These are phyloP conservation scores for Alnus glutinosa DNA, from an alignment of 306 rosid species.

Conservation along the genomic window DNA sequence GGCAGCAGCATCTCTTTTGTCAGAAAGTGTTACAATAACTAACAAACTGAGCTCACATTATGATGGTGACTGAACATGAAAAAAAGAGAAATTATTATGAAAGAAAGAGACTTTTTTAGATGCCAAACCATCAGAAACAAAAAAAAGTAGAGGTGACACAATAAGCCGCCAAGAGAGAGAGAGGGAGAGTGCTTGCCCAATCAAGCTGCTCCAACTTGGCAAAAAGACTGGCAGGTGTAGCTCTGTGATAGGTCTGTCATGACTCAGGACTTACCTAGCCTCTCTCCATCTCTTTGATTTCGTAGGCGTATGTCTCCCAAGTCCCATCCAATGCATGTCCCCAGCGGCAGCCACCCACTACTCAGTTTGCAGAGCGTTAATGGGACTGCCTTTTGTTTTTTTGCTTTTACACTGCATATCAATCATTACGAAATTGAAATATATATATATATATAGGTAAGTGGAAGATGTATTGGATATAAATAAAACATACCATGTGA, in stretches of 20 bases:
- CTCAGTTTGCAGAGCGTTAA: neutral
- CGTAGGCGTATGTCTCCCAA: neutral
- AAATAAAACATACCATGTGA: neutral
- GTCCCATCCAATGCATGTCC: neutral
- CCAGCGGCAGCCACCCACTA: neutral
- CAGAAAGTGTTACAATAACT: neutral
- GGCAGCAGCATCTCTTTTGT: neutral
- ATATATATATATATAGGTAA: too few relatives aligned
- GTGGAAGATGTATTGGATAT: neutral
- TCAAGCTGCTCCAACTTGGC: neutral
- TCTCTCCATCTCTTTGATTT: neutral
- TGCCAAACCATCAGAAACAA: neutral
- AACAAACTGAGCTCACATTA: neutral
- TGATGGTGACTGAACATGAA: neutral
- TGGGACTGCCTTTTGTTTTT: neutral
- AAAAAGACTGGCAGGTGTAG: neutral
- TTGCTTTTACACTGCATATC: neutral
- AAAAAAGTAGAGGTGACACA: neutral
- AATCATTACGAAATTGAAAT: too few relatives aligned
- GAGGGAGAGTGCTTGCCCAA: neutral
- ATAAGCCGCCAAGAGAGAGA: neutral
- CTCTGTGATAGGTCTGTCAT: neutral
- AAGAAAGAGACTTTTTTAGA: neutral
- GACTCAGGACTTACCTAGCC: neutral
- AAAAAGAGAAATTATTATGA: neutral